Percentiles rank a stretch among this genome's conserved stretches.
These are phyloP conservation scores for Balakata baccata DNA, from an alignment of 345 rosid genomes.

Conservation along the genomic window DNA sequence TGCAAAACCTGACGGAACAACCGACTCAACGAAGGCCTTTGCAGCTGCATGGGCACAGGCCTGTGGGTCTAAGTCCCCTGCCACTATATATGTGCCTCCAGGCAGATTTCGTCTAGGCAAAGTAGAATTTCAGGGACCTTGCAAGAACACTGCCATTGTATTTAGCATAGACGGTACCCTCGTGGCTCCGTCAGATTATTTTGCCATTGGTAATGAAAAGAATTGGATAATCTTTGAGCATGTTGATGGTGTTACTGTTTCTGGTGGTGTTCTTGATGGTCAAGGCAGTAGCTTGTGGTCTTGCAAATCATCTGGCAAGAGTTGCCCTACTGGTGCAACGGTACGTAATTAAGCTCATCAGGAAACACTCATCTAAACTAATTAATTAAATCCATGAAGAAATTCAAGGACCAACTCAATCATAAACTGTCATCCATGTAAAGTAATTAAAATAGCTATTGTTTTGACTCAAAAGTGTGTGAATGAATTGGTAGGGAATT, in stretches of 20 bases:
- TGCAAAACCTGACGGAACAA: conserved; percentile 55
- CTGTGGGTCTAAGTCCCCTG: conserved; percentile 41
- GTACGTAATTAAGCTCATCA: conserved; percentile 24
- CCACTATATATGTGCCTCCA: conserved; percentile 18
- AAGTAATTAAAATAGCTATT: no score
- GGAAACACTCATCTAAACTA: no score
- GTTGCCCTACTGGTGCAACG: conserved; percentile 66
- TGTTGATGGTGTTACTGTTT: conserved; percentile 49
- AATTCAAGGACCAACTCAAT: not conserved
- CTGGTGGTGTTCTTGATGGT: conserved; percentile 61
- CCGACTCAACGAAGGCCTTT: conserved; percentile 66
- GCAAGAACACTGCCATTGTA: conserved; percentile 40
- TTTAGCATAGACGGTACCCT: conserved; percentile 60
- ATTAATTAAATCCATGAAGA: no score
- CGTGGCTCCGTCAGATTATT: conserved; percentile 51
- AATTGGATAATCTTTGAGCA: conserved; percentile 52
- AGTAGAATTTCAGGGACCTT: conserved; percentile 50
- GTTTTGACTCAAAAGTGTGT: no score
- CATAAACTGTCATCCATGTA: no score
- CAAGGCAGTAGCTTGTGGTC: conserved; percentile 62
- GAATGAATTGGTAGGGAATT: no score
- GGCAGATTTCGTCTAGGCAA: conserved; percentile 43
- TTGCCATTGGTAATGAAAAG: not conserved
- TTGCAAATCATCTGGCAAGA: conserved; percentile 47
- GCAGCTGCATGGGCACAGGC: conserved; percentile 59